Base-by-base conservation (phyloP, 1,139 yeast genomes). In the Geotrichum carabidarum region DNA sequence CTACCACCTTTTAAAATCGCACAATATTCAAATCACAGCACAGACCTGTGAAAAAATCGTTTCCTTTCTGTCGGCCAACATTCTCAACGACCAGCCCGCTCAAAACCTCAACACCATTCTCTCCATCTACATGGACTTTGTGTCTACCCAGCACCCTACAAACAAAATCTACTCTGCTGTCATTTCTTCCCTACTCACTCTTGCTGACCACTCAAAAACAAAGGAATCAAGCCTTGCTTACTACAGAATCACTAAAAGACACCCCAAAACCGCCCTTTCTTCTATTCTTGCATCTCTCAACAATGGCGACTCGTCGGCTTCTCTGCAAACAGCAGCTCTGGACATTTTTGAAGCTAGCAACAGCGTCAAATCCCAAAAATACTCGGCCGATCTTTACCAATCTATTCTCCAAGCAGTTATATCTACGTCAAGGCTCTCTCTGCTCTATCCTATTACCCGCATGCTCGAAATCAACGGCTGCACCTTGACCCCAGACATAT, bases 131-230 rank as follows among this genome's bases (percentile, higher is more conserved):
- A 40, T 44, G 41, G 54, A 50, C 38, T 17, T 38, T 8, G 41
- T 44, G 1, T 44, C 54, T 5, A n/a, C 8, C 8, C 51, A 62
- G n/a, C 50, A 57, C 9, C 72, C 74, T 1, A 58, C 65, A 35
- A 59, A 59, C 3, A 57, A 62, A 8, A 68, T 72, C 1, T 71
- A 71, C 57, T 48, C 62, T n/a, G 57, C 67, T 7, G 59, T 71
- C 12, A 57, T 71, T 7, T 54, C 57, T n/a, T 58, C 62, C 1
- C 59, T 71, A 6, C 56, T 66, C 31, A 60, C 62, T 1, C 62
- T 63, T n/a, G 67, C 73, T 11, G 41, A 46, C 11, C 52, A 52
- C 47, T 48, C 50, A 4, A 27, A 17, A 17, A 32, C 17, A 14
- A 34, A 46, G 14, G 45, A 12, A 52, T 53, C 2, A 50, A 58